Conservation (phyloP, 257 asterid genomes). For the Petunia secreta region DNA sequence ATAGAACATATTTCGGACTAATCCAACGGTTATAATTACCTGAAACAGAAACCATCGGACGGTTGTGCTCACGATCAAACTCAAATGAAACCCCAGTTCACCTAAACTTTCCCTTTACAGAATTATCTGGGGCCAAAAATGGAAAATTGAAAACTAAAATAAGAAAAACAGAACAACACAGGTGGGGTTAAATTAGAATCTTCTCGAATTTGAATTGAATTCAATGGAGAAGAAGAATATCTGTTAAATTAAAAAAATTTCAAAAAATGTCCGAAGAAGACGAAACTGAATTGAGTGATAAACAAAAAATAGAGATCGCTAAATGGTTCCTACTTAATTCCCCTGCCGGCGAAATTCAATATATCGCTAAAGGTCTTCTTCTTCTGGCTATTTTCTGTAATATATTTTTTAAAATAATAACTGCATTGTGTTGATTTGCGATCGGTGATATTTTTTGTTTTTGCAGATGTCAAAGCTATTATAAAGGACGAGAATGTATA, state of each 20-base stretch:
- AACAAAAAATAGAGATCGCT: conserved; percentile 85
- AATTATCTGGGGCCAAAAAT: neutral
- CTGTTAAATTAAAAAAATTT: conserved; percentile 5
- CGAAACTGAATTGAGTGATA: conserved; percentile 56
- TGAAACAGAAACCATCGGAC: neutral
- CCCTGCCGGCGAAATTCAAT: conserved; percentile 94
- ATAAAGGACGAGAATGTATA: conserved; percentile 70
- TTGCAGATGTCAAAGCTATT: conserved; percentile 72
- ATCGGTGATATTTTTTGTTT: neutral
- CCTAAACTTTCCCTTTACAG: neutral
- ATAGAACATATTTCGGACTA: neutral
- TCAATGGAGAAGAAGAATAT: conserved; percentile 19
- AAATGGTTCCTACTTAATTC: conserved; percentile 98
- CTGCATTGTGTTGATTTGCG: neutral
- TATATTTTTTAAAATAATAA: neutral
- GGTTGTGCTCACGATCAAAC: neutral
- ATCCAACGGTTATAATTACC: neutral
- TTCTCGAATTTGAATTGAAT: conserved; percentile 22
- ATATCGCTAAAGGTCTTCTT: conserved; percentile 78
- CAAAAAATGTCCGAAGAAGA: conserved; percentile 64
- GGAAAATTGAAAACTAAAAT: neutral
- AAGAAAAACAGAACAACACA: neutral
- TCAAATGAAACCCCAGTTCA: neutral
- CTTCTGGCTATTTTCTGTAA: neutral
- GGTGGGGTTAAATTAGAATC: neutral